phyloP scores from a whole-genome alignment of 23 red algal genomes.

The Gracilaria vermiculophylla region DNA sequence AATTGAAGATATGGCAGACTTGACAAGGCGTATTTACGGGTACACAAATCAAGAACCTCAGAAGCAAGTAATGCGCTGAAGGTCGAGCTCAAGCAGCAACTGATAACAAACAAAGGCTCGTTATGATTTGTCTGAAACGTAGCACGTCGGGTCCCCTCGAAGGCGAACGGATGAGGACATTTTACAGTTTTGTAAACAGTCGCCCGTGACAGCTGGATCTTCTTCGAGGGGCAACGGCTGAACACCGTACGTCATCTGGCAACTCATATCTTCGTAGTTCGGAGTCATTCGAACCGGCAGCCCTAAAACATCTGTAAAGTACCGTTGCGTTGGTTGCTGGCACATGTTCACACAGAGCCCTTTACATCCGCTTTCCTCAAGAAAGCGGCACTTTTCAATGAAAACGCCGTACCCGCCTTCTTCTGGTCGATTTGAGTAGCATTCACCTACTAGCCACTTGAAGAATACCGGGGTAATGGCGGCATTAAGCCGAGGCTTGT shows the following conservation, averaged over 20 bases:
- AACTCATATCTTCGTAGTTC: constrained; percentile 85
- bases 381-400: constrained; percentile 82
- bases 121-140: constrained; percentile 5
- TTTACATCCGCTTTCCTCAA: constrained; percentile 83
- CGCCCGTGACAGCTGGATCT: constrained; percentile 60
- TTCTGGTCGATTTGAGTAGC: constrained; percentile 26
- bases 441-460: constrained; percentile 80
- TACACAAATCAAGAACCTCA: constrained; percentile 16
- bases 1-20: neutral
- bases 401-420: constrained; percentile 74
- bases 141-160: constrained; percentile 37
- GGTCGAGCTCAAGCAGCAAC: neutral
- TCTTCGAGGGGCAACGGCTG: constrained; percentile 63
- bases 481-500: constrained; percentile 53
- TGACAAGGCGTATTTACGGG: constrained; percentile 10
- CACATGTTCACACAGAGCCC: constrained; percentile 91
- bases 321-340: constrained; percentile 85
- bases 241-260: constrained; percentile 90
- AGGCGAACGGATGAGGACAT: constrained; percentile 46
- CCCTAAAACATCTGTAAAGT: constrained; percentile 87
- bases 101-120: neutral
- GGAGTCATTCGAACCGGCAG: constrained; percentile 85
- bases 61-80: neutral
- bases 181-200: constrained; percentile 61
- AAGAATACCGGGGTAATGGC: constrained; percentile 66